These are phyloP conservation scores for Fusarium pseudonygamai DNA, from an alignment of 2,329 filamentous ascomycete genomes.

Conservation along the genomic window DNA sequence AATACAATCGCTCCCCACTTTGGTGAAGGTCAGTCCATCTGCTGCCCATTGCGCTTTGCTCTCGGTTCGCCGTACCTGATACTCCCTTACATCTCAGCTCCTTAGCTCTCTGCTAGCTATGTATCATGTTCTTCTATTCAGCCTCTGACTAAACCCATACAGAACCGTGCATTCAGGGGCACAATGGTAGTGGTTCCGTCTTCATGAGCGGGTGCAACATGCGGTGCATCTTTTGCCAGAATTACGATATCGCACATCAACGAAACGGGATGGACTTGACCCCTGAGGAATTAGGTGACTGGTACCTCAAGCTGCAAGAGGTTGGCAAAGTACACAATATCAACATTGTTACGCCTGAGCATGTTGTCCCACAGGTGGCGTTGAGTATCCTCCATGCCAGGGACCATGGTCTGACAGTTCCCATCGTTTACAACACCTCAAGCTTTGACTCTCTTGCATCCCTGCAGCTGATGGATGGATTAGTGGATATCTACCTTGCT, in stretches of 20 bases:
- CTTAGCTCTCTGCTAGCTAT: neutral
- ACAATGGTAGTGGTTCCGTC: constrained; percentile 81
- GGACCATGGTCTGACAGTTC: constrained; percentile 74
- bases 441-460: constrained; percentile 81
- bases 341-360: constrained; percentile 87
- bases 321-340: constrained; percentile 88
- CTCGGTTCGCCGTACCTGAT: neutral
- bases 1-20: constrained; percentile 89
- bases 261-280: constrained; percentile 83
- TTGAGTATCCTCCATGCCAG: constrained; percentile 78
- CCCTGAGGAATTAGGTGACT: constrained; percentile 80
- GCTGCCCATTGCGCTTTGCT: constrained; percentile 1
- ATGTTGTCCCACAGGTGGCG: constrained; percentile 85
- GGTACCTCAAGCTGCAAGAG: constrained; percentile 85
- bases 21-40: constrained; percentile 68
- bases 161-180: constrained; percentile 85
- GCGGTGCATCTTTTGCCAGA: constrained; percentile 82
- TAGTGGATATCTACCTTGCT: constrained; percentile 87
- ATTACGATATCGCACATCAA: constrained; percentile 84
- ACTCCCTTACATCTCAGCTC: constrained; percentile 19
- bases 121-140: neutral
- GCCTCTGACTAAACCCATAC: neutral
- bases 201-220: constrained; percentile 83
- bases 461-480: constrained; percentile 76
- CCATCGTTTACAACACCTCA: constrained; percentile 87